Percentiles rank a stretch among this genome's conserved stretches.
These are phyloP conservation scores for Epichloe typhina DNA, from an alignment of 2,329 filamentous ascomycete species.

Conservation along the genomic window DNA sequence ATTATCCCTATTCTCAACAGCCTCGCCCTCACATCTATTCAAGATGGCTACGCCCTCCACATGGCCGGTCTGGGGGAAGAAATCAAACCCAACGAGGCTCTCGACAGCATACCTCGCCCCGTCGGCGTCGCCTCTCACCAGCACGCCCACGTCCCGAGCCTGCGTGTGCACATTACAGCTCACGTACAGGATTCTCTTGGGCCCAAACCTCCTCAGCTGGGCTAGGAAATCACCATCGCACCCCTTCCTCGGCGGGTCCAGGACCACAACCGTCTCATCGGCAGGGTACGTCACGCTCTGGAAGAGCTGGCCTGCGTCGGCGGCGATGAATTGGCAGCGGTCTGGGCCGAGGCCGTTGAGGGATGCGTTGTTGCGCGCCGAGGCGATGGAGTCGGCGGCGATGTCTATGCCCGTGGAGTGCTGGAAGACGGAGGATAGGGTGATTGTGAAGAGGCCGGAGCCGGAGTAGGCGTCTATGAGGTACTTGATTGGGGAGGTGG, in stretches of 20 bases:
- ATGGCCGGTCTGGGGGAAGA: conserved; percentile 79
- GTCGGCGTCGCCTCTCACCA: conserved; percentile 55
- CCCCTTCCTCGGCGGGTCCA: conserved; percentile 93
- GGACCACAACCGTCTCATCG: conserved; percentile 80
- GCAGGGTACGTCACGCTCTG: conserved; percentile 57
- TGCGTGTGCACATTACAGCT: conserved; percentile 98
- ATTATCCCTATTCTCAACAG: not conserved
- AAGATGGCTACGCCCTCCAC: conserved; percentile 56
- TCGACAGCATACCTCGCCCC: conserved; percentile 65
- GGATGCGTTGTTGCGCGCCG: conserved; percentile 63
- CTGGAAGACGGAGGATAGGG: conserved; percentile 72
- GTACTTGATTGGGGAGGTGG: conserved; percentile 53
- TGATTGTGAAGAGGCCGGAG: conserved; percentile 93
- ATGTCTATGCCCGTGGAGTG: conserved; percentile 87
- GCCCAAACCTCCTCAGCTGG: conserved; percentile 68
- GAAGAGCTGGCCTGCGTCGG: conserved; percentile 78
- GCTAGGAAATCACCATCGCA: conserved; percentile 74
- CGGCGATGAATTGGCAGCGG: conserved; percentile 74
- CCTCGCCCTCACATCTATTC: conserved; percentile 37
- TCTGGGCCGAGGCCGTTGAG: conserved; percentile 57
- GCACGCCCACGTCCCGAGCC: conserved; percentile 77
- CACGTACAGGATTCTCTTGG: conserved; percentile 77
- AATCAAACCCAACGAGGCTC: conserved; percentile 85
- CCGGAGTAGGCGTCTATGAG: conserved; percentile 97
- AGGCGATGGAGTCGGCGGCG: conserved; percentile 61